phyloP scores from a whole-genome alignment of 164 flowering plant species.

The Taxillus chinensis region DNA sequence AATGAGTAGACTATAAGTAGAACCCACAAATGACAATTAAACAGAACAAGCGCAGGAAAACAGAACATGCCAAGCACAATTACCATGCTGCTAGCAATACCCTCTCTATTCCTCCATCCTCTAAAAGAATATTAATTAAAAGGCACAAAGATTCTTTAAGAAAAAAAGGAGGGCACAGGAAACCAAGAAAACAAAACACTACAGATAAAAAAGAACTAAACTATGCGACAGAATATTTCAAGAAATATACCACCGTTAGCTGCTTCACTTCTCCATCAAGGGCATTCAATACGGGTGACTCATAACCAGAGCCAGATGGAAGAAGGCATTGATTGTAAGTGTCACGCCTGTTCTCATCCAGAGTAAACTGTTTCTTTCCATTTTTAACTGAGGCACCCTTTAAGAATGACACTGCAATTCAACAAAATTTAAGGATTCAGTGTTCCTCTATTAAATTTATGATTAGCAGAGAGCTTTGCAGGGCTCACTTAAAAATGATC shows the following conservation, averaged over 20 bases:
- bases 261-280: conserved; percentile 23
- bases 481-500: not conserved
- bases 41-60: too few species aligned
- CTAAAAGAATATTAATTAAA: too few species aligned
- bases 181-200: not conserved
- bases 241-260: conserved; percentile 9
- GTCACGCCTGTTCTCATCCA: conserved; percentile 35
- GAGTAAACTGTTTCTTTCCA: conserved; percentile 26
- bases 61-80: too few species aligned
- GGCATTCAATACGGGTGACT: conserved; percentile 12
- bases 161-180: too few species aligned
- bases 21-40: not conserved
- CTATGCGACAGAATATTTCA: not conserved
- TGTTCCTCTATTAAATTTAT: not conserved
- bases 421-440: conserved; percentile 1
- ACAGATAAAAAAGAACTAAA: not conserved
- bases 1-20: not conserved
- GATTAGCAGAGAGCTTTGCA: not conserved
- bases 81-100: too few species aligned
- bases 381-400: conserved; percentile 24
- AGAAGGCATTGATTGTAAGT: conserved; percentile 17
- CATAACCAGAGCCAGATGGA: conserved; percentile 6
- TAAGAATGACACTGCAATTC: conserved; percentile 25
- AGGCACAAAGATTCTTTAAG: too few species aligned
- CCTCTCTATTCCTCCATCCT: too few species aligned